Conservation (phyloP, 2,329 filamentous ascomycete species). For the Trichoderma guizhouense region DNA sequence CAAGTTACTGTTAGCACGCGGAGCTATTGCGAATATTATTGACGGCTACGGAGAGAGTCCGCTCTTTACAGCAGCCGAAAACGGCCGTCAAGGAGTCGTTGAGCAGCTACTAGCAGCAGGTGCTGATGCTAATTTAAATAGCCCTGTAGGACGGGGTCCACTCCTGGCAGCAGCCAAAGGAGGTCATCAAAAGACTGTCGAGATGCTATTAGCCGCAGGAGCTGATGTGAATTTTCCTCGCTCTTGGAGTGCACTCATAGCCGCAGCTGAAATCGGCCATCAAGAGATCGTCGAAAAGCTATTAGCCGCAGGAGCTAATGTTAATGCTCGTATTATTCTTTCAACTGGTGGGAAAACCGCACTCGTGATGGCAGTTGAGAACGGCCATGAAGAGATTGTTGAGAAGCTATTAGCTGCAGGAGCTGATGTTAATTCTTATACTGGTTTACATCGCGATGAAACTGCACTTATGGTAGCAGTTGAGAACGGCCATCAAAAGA, state of each 20-base stretch:
- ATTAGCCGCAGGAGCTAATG: background rate
- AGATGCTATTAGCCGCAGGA: background rate
- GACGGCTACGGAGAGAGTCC: background rate
- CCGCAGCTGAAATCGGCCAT: background rate
- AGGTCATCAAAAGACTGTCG: background rate
- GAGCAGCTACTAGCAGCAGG: background rate
- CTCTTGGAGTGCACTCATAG: background rate
- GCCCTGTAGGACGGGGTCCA: no score
- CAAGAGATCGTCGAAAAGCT: background rate
- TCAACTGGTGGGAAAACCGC: background rate
- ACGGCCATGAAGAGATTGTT: background rate
- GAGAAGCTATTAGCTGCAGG: background rate
- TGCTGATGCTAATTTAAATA: no score
- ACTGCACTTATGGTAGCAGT: no score
- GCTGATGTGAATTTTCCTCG: background rate
- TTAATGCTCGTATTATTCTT: background rate
- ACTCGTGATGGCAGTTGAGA: fast-evolving
- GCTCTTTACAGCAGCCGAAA: background rate
- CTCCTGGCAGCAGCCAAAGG: background rate
- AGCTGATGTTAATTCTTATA: background rate
- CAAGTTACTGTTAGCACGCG: background rate
- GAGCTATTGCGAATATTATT: background rate
- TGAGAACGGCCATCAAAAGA: no score
- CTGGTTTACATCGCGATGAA: no score
- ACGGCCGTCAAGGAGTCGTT: background rate